Evolutionary conservation across 2,329 filamentous ascomycete species (phyloP).

Genomic region (Colletotrichum liaoningense): DNA sequence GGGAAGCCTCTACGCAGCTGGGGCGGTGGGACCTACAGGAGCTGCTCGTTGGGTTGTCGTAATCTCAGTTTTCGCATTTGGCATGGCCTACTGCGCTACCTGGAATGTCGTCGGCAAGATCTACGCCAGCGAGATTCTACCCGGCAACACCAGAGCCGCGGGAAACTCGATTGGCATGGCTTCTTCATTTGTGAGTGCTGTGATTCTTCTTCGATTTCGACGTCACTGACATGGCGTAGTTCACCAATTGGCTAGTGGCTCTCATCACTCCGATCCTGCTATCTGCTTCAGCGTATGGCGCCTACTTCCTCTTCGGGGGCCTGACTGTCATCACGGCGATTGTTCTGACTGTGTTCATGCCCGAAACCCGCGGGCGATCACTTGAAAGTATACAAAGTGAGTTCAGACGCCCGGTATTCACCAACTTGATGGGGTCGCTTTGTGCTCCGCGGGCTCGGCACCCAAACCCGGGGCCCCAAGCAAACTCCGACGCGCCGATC

Average conservation of each 20-base stretch:
- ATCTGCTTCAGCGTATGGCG: conserved; percentile 50
- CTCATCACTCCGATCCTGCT: conserved; percentile 56
- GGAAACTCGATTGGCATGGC: conserved; percentile 63
- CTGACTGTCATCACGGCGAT: conserved; percentile 50
- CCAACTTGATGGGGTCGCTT: background rate
- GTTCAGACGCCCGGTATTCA: conserved; percentile 46
- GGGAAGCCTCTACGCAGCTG: conserved; percentile 61
- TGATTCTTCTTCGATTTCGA: background rate
- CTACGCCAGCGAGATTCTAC: conserved; percentile 69
- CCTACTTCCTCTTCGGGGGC: conserved; percentile 58
- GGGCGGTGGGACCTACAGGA: conserved; percentile 52
- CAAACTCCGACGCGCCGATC: background rate
- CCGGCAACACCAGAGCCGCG: conserved; percentile 61
- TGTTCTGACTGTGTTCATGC: conserved; percentile 53
- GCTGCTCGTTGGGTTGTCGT: conserved; percentile 62
- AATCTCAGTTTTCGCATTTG: conserved; percentile 60
- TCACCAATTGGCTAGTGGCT: conserved; percentile 58
- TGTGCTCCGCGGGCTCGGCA: background rate
- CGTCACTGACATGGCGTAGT: conserved; percentile 37
- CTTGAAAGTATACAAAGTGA: conserved; percentile 58
- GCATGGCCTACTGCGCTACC: conserved; percentile 56
- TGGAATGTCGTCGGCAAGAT: conserved; percentile 69
- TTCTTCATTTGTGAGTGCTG: conserved; percentile 40
- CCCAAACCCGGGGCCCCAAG: background rate
- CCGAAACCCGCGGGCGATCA: conserved; percentile 54